Evolutionary conservation across 495 filamentous ascomycete species (phyloP).

Genomic region (Penicillium roqueforti): DNA sequence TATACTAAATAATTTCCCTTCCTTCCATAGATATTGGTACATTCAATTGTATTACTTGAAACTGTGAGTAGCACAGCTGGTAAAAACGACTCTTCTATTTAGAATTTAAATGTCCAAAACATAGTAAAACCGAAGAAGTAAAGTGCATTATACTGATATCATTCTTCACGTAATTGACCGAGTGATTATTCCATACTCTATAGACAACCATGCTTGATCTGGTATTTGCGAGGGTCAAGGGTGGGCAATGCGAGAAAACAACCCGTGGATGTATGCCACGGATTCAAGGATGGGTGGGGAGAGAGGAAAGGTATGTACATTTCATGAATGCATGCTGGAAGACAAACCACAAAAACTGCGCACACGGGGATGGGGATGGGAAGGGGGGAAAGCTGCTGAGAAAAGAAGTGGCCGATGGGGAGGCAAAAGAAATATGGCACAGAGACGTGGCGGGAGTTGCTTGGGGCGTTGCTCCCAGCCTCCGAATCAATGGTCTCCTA

Average conservation of each 20-base stretch:
- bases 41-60: not conserved
- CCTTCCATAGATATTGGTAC: too few species aligned
- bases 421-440: constrained; percentile 10
- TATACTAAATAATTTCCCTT: too few species aligned
- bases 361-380: constrained; percentile 8
- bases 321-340: constrained; percentile 33
- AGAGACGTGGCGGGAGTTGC: constrained; percentile 11
- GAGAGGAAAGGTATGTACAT: constrained; percentile 36
- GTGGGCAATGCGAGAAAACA: constrained; percentile 20
- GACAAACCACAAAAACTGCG: constrained; percentile 21
- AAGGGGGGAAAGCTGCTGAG: constrained; percentile 13
- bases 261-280: constrained; percentile 16
- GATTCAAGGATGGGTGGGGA: constrained; percentile 8
- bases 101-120: not conserved
- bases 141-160: constrained; percentile 29
- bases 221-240: constrained; percentile 29
- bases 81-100: not conserved
- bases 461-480: constrained; percentile 14
- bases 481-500: constrained; percentile 8
- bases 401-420: constrained; percentile 8
- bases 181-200: constrained; percentile 36
- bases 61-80: not conserved
- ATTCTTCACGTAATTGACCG: constrained; percentile 30
- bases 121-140: not conserved
- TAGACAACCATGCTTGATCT: constrained; percentile 34